Evolutionary conservation across 306 rosid species (phyloP).

Genomic region (Citrullus amarus): DNA sequence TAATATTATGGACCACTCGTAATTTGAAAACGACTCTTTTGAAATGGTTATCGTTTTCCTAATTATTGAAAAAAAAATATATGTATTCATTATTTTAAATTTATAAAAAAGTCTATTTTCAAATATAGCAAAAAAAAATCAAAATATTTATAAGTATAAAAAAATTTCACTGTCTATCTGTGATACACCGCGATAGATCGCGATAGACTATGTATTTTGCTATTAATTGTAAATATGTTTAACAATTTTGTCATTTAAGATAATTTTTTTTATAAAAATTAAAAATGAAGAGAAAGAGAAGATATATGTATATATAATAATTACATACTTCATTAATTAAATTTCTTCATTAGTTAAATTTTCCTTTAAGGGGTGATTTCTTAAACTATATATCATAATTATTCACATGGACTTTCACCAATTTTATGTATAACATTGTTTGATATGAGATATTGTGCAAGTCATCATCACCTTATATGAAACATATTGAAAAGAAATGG

Average conservation of each 20-base stretch:
- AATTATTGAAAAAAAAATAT: not conserved
- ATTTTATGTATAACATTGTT: not conserved
- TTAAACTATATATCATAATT: not conserved
- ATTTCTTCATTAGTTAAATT: not conserved
- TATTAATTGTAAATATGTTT: no score
- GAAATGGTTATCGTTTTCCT: not conserved
- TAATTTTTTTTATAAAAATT: not conserved
- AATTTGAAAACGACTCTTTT: not conserved
- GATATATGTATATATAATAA: no score
- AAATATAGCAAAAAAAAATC: no score
- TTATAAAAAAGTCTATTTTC: no score
- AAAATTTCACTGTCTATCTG: no score
- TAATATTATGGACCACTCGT: not conserved
- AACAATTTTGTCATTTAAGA: no score
- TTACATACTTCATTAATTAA: not conserved
- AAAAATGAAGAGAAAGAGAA: not conserved
- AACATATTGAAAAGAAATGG: not conserved
- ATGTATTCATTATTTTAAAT: not conserved
- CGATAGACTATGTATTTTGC: no score
- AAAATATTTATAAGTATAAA: no score
- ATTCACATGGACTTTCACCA: not conserved
- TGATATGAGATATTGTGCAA: not conserved
- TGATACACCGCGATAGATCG: no score
- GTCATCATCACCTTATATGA: not conserved
- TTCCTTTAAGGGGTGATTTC: not conserved